Base-by-base conservation (phyloP, 2,329 filamentous ascomycete genomes). In the Cladosporium sp. region DNA sequence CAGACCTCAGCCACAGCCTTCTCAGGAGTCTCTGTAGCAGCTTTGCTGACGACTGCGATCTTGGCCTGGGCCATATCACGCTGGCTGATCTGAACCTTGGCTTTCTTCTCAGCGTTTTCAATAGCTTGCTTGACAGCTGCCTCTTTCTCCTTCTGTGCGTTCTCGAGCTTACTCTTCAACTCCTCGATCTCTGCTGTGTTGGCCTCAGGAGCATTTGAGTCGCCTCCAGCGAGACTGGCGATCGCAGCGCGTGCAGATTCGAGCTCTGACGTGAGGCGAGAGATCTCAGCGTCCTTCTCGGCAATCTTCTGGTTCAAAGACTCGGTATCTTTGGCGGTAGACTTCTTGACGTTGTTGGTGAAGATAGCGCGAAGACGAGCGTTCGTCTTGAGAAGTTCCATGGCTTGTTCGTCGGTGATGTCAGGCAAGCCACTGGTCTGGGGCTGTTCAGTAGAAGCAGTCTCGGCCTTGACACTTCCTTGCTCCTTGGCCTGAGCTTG, bases 1-100 rank as follows among this genome's bases (percentile, higher is more conserved):
- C 92, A 97, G 0, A 97, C 93, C 78, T 97, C 93, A 11, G 82
- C 86, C 4, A 98, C 92, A 0, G 93, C 87, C 75, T 88, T 89
- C 72, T 94, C 85, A 0, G 94, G 94, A 0, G 93, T 97, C 58
- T 96, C 90, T n/a, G 84, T 85, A 0, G 90, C 92, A 14, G 94
- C 93, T 57, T 88, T 91, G 74, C 93, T 86, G 3, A 98, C 91
- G 1, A 95, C 87, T 1, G 86, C 85, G 36, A 96, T 80, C 80
- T 95, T 96, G 4, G 90, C 91, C 60, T 84, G 84, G 0, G 88
- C 87, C 10, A 81, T 80, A 68, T 85, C 87, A 57, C 85, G 80
- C 75, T 89, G 88, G 71, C 89, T 91, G 71, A 96, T 91, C 75
- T 92, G 94, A 69, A 94, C 84, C 70, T 90, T 91, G 59, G 92